Base-by-base conservation (phyloP, 306 rosid genomes). In the Fragaria nilgerrensis region DNA sequence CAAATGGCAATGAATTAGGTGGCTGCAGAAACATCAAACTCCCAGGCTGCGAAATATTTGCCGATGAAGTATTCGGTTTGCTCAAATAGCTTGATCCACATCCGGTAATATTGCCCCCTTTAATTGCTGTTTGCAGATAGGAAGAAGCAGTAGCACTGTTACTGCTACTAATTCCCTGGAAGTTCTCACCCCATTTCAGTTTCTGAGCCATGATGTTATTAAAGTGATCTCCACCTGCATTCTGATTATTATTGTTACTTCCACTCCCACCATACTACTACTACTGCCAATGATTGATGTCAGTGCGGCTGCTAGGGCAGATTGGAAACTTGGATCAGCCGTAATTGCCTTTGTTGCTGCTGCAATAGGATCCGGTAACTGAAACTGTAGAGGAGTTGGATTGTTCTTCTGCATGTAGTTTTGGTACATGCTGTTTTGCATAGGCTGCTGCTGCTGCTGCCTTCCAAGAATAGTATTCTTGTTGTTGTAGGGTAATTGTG, bases 301-400 rank as follows among this genome's bases (percentile, higher is more conserved):
- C 22, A 96, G 85, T 0, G 97, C 98, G 5, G 92, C 93, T 0
- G 89, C 97, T 73, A 96, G 81, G 25, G 91, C 99, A 0, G 98
- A 92, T 56, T 92, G 99, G 81, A 96, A 96, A 47, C 73, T 85
- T 0, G 99, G 99, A 82, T 96, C 96, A 0, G 90, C 78, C 0
- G 98, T 91, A 72, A 92, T 96, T 4, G 87, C 96, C 86, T 91
- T 89, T 4, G 99, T 92, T 47, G 99, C 98, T 6, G 99, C 99
- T 2, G 99, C 90, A 68, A 96, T 86, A 15, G 89, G 71, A 19
- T 91, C 88, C 19, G 84, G 84, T 47, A 74, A 71, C 59, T 78
- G 78, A 48, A 73, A 64, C 9, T 45, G 83, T 0, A 27, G 82
- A 13, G 72, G 72, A 68, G 2, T 61, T 14, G 74, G 73, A 20